Percentiles rank a stretch among this genome's conserved stretches.
Conservation (phyloP, 176 grass and related monocot species). For the Bonia amplexicaulis region DNA sequence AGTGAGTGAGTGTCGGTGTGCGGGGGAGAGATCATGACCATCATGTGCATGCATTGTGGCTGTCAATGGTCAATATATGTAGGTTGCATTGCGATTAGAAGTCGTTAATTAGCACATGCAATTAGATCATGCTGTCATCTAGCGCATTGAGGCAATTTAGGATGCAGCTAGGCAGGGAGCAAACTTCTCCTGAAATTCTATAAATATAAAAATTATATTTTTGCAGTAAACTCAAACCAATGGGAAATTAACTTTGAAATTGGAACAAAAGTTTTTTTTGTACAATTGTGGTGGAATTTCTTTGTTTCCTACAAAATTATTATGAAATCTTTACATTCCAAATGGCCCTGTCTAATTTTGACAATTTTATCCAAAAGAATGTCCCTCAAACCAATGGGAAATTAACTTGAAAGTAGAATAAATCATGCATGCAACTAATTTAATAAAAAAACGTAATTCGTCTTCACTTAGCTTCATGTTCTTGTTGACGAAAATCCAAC, state of each 20-base stretch:
- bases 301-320: background rate
- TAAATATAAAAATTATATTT: background rate
- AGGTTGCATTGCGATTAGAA: constrained; percentile 39
- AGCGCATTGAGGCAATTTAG: background rate
- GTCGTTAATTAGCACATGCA: constrained; percentile 15
- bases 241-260: no score
- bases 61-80: constrained; percentile 36
- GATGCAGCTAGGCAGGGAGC: background rate
- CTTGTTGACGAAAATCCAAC: no score
- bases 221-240: background rate
- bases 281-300: background rate
- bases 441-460: no score
- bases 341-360: background rate
- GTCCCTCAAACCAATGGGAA: background rate
- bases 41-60: constrained; percentile 39
- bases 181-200: background rate
- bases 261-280: background rate
- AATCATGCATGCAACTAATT: background rate
- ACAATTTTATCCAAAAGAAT: background rate
- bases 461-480: no score
- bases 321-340: background rate
- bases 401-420: background rate
- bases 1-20: background rate
- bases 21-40: constrained; percentile 20
- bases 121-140: background rate